A percentile compares a stretch with the other conserved stretches of the same genome.
Evolutionary conservation across 2,329 filamentous ascomycete species (phyloP).

Genomic region (Coleophoma eucalyptorum): DNA sequence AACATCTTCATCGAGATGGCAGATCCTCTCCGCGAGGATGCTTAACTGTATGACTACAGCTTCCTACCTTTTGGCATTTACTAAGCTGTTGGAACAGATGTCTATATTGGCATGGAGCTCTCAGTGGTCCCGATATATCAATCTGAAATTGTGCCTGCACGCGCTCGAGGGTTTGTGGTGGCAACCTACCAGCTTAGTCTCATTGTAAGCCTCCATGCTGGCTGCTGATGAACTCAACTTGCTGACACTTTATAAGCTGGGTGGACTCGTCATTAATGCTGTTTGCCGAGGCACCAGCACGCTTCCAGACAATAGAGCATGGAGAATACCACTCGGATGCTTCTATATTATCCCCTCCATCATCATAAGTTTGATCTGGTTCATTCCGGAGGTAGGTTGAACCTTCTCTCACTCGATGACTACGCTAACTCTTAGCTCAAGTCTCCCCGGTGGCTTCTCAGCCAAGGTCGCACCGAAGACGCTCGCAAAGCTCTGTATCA

Average conservation of each 20-base stretch:
- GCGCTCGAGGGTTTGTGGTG: constrained; percentile 17
- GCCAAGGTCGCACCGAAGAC: constrained; percentile 23
- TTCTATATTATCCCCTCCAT: constrained; percentile 30
- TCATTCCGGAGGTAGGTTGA: constrained; percentile 19
- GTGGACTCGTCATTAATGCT: constrained; percentile 19
- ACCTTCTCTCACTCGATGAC: background rate
- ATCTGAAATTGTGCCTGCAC: constrained; percentile 4
- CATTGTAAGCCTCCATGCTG: background rate
- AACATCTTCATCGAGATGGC: background rate
- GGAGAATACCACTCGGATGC: constrained; percentile 29
- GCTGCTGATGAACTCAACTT: too few relatives aligned
- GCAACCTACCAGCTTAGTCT: constrained; percentile 31
- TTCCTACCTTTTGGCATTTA: too few relatives aligned
- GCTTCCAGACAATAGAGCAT: constrained; percentile 26
- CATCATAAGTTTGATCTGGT: constrained; percentile 21
- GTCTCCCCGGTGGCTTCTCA: constrained; percentile 26
- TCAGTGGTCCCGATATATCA: constrained; percentile 7
- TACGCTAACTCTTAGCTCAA: constrained; percentile 1
- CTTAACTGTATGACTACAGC: background rate
- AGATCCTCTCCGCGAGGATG: constrained; percentile 4
- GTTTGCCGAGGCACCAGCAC: constrained; percentile 26
- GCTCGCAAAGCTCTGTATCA: constrained; percentile 19
- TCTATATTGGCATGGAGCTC: constrained; percentile 7
- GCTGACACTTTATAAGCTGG: constrained; percentile 6
- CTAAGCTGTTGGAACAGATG: background rate